Conservation (phyloP, 805 yeast genomes). For the Ogataea trehalophila region DNA sequence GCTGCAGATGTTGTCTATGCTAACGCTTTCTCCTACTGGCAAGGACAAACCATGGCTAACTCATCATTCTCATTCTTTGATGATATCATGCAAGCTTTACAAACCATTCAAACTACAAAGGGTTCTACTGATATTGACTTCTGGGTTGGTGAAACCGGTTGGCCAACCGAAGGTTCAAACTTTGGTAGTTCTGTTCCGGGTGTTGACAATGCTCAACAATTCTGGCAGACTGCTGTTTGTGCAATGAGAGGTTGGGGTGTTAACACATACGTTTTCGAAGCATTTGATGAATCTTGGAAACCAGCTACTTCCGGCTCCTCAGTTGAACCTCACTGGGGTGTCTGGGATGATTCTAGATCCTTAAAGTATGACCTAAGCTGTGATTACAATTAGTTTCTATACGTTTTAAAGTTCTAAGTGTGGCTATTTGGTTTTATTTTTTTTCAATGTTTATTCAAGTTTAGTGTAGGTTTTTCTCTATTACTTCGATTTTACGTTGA, state of each 20-base stretch:
- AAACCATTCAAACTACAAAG: slow-evolving; percentile 77
- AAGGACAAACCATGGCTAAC: slow-evolving; percentile 82
- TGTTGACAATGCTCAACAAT: slow-evolving; percentile 66
- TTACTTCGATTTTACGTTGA: too few species aligned
- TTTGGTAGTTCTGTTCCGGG: slow-evolving; percentile 66
- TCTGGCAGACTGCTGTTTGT: slow-evolving; percentile 87
- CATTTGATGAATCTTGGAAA: slow-evolving; percentile 95
- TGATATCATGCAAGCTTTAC: slow-evolving; percentile 96
- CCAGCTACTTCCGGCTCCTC: slow-evolving; percentile 83
- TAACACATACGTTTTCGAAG: slow-evolving; percentile 89
- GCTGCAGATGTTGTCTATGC: slow-evolving; percentile 86
- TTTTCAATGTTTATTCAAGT: not conserved
- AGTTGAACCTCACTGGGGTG: slow-evolving; percentile 96
- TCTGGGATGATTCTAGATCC: slow-evolving; percentile 50
- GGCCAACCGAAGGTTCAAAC: slow-evolving; percentile 85
- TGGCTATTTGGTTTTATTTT: not conserved
- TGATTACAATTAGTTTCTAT: slow-evolving; percentile 32
- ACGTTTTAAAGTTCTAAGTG: too few species aligned
- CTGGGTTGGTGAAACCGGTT: slow-evolving; percentile 98
- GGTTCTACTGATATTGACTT: slow-evolving; percentile 82
- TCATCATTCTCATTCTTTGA: slow-evolving; percentile 90
- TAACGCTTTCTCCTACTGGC: slow-evolving; percentile 98
- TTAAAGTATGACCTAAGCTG: slow-evolving; percentile 44
- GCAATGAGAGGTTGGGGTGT: slow-evolving; percentile 96
- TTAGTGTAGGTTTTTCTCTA: not conserved